Conservation (phyloP, 129 eudicot genomes). For the Rutidosis leptorrhynchoides region DNA sequence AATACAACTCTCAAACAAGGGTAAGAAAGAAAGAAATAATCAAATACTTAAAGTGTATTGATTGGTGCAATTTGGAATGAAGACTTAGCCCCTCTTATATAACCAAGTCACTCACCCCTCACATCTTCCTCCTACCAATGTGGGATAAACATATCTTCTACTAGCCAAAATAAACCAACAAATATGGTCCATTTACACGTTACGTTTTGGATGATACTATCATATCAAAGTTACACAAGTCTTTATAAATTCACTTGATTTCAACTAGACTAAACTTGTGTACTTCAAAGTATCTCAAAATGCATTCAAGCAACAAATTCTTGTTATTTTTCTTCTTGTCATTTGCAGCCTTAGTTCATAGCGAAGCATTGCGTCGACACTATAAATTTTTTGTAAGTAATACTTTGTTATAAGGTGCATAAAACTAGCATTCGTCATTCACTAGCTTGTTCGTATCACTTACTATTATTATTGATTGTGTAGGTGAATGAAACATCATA, state of each 20-base stretch:
- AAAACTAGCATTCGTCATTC: background rate
- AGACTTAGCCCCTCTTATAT: too few species aligned
- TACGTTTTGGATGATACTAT: background rate
- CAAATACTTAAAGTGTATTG: too few species aligned
- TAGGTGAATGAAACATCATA: slow-evolving; percentile 59
- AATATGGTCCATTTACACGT: slow-evolving; percentile 14
- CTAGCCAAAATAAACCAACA: too few species aligned
- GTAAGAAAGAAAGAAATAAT: too few species aligned
- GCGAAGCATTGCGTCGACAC: slow-evolving; percentile 33
- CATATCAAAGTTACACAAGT: slow-evolving; percentile 2
- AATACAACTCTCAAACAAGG: too few species aligned
- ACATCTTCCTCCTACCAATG: too few species aligned
- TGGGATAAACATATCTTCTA: too few species aligned
- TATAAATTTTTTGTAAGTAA: slow-evolving; percentile 33
- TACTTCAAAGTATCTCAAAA: background rate
- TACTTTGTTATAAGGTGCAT: too few species aligned
- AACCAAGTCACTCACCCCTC: too few species aligned
- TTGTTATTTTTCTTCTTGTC: background rate
- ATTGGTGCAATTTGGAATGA: too few species aligned
- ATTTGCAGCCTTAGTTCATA: background rate
- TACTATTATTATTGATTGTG: background rate
- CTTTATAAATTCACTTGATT: slow-evolving; percentile 17
- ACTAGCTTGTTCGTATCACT: background rate
- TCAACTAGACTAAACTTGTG: background rate
- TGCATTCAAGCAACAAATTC: slow-evolving; percentile 13